Percentiles rank a stretch among this genome's conserved stretches.
These are phyloP conservation scores for Luffa aegyptiaca DNA, from an alignment of 306 rosid genomes.

Conservation along the genomic window DNA sequence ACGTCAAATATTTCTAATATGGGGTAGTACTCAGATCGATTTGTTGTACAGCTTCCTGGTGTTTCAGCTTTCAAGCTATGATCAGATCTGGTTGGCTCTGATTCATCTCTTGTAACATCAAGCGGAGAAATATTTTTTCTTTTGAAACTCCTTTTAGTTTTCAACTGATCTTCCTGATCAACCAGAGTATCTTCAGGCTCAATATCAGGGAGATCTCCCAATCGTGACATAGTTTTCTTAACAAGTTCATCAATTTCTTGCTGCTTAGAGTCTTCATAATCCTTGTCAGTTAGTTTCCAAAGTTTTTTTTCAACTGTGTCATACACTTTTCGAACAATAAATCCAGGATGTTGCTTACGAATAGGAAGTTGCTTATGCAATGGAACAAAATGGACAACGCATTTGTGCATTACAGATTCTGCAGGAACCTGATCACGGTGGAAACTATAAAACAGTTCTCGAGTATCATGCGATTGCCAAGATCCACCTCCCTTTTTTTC, in stretches of 20 bases:
- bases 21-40: constrained; percentile 41
- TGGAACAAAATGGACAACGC: constrained; percentile 88
- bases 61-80: constrained; percentile 56
- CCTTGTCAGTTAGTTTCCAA: constrained; percentile 86
- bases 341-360: constrained; percentile 87
- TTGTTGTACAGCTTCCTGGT: constrained; percentile 44
- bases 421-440: constrained; percentile 96
- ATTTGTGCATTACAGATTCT: constrained; percentile 92
- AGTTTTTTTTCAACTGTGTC: constrained; percentile 87
- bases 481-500: constrained; percentile 70
- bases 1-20: constrained; percentile 41
- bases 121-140: constrained; percentile 59
- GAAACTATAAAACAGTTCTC: constrained; percentile 92
- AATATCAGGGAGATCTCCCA: constrained; percentile 66
- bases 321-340: constrained; percentile 82
- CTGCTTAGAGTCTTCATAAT: constrained; percentile 71
- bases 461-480: constrained; percentile 88
- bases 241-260: constrained; percentile 80
- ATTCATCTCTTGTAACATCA: constrained; percentile 67
- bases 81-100: constrained; percentile 36
- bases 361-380: constrained; percentile 71
- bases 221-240: constrained; percentile 53
- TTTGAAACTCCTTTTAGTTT: constrained; percentile 43
- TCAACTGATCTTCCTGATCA: constrained; percentile 54
- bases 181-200: constrained; percentile 46